Base-by-base conservation (phyloP, 768 basidiomycete species). In the Suillus bovinus region DNA sequence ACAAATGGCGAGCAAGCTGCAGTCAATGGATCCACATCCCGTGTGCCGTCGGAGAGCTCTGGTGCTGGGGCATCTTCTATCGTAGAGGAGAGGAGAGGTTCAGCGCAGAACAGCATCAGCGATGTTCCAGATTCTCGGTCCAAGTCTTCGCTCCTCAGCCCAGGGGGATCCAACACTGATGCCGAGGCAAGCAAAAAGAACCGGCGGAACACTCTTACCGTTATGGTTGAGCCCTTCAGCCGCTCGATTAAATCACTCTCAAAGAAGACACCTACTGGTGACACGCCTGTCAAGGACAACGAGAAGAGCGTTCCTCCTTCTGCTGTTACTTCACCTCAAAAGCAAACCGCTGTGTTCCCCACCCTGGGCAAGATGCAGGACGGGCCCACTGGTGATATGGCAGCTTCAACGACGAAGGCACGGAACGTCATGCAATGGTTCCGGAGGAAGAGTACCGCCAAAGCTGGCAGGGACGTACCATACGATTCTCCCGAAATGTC, bases 391-490 rank as follows among this genome's bases (percentile, higher is more conserved):
- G 70, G 68, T 49, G 80, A 80, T 44, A 77, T 89, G 77, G 82
- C 83, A 2, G 91, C 88, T 17, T 88, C 91, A 64, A 86, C 92
- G n/a, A 88, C 84, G 76, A 91, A 95, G 74, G 95, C 96, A 5
- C 87, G 88, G 74, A 94, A 90, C 71, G 97, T 99, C 59, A 99
- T 99, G 96, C 89, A 95, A 67, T 99, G 97, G 97, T 99, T 99
- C 85, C 82, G 91, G 74, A 84, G 83, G 60, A 85, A 83, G 76
- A 88, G 86, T 70, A 89, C 85, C 3, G 73, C 55, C 59, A 75
- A 72, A 69, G 72, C 67, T 61, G 74, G 69, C 44, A 67, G 62
- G 56, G 76, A 70, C 29, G 69, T 62, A 33, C 65, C 65, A 27
- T 69, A 68, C 54, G 74, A 73, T 60, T 20, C 34, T 1, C 41